Evolutionary conservation across 2,329 filamentous ascomycete species (phyloP).

Genomic region (Trichoderma aggressivum): DNA sequence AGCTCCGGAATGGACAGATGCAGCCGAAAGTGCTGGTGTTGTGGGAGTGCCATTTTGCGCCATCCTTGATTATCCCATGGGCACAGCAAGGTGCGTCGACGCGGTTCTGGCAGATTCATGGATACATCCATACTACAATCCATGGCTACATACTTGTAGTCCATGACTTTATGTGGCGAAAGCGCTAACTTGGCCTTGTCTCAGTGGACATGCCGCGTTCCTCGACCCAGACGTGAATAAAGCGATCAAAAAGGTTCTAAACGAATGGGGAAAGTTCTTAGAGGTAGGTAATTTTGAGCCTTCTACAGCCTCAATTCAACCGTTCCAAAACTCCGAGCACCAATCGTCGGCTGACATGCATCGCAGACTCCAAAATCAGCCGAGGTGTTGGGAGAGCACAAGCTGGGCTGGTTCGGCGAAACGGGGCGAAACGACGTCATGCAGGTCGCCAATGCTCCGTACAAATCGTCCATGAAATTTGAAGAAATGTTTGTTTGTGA

Average conservation of each 20-base stretch:
- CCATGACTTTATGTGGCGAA: neutral
- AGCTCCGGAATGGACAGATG: slow-evolving; percentile 52
- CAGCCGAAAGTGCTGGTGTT: slow-evolving; percentile 49
- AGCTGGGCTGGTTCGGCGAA: slow-evolving; percentile 54
- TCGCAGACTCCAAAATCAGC: slow-evolving; percentile 50
- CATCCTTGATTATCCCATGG: slow-evolving; percentile 56
- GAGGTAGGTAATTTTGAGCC: slow-evolving; percentile 40
- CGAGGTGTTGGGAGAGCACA: slow-evolving; percentile 43
- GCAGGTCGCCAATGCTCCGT: slow-evolving; percentile 48
- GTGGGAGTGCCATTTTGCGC: slow-evolving; percentile 53
- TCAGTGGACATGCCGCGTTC: slow-evolving; percentile 51
- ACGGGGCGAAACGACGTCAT: slow-evolving; percentile 47
- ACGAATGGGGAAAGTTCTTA: slow-evolving; percentile 56
- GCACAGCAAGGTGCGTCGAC: slow-evolving; percentile 43
- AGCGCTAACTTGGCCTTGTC: slow-evolving; percentile 9
- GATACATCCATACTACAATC: neutral
- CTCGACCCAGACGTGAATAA: slow-evolving; percentile 53
- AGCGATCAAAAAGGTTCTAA: slow-evolving; percentile 52
- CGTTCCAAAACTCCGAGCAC: neutral
- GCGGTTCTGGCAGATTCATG: neutral
- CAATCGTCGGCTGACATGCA: neutral
- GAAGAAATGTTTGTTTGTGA: slow-evolving; percentile 62
- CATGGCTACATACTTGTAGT: neutral
- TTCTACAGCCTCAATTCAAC: neutral
- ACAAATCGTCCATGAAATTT: slow-evolving; percentile 44